Evolutionary conservation across 2,329 filamentous ascomycete genomes (phyloP).

Genomic region (Microdochium nivale): DNA sequence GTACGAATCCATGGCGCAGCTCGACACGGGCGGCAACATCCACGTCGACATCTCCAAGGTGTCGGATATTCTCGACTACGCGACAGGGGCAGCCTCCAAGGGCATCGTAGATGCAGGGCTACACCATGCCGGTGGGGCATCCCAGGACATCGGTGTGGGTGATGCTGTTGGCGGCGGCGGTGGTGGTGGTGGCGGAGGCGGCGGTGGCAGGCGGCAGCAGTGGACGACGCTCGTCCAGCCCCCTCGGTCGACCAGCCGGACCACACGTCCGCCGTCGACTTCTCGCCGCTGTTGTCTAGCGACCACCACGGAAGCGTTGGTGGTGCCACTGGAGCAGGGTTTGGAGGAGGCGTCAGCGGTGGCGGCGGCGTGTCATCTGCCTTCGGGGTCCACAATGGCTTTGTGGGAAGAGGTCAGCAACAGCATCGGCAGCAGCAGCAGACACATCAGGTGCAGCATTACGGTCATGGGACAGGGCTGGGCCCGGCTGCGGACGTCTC

Average conservation of each 20-base stretch:
- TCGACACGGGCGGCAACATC: background rate
- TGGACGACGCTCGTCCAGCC: background rate
- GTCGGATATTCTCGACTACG: background rate
- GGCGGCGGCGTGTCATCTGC: background rate
- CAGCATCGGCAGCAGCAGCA: background rate
- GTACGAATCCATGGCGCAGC: background rate
- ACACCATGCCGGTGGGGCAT: background rate
- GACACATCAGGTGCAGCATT: too few relatives aligned
- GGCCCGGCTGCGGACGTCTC: too few relatives aligned
- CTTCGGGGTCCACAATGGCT: background rate
- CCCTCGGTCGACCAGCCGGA: background rate
- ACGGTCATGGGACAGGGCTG: too few relatives aligned
- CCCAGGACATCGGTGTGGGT: background rate
- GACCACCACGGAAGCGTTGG: background rate
- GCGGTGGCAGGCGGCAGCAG: background rate
- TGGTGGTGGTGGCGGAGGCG: background rate
- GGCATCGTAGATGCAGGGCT: too few relatives aligned
- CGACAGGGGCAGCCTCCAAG: background rate
- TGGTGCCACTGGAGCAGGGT: background rate
- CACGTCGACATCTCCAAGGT: conserved; percentile 1
- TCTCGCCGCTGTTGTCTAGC: background rate
- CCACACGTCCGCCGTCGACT: background rate
- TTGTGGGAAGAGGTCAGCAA: background rate
- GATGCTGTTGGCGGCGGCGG: background rate
- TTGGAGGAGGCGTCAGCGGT: background rate